Conservation (phyloP, 1,284 basidiomycete species). For the Papiliotrema nemorosa region DNA sequence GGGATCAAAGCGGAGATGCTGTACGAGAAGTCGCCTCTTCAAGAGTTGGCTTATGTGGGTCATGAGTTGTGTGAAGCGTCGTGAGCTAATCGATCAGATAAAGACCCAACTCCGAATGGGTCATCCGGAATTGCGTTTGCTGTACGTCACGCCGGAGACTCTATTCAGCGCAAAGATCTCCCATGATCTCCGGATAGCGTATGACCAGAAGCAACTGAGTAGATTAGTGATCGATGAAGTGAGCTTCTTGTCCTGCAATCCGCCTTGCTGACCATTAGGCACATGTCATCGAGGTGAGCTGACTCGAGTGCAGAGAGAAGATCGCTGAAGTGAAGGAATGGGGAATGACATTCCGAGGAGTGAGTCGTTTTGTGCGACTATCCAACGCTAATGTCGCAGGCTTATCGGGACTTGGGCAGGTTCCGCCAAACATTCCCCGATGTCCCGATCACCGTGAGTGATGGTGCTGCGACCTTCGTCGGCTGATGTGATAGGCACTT, state of each 20-base stretch:
- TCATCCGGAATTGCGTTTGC: constrained; percentile 59
- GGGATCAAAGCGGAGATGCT: constrained; percentile 61
- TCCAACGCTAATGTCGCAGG: constrained; percentile 30
- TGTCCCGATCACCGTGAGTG: constrained; percentile 71
- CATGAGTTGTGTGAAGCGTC: neutral
- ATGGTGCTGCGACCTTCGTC: neutral
- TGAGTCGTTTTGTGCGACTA: constrained; percentile 6
- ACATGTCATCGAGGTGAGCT: constrained; percentile 73
- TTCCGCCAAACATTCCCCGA: constrained; percentile 66
- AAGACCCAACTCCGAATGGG: constrained; percentile 61
- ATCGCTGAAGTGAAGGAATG: constrained; percentile 59
- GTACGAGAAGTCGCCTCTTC: constrained; percentile 61
- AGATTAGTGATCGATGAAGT: constrained; percentile 79
- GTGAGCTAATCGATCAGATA: constrained; percentile 52
- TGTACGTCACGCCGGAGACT: constrained; percentile 79
- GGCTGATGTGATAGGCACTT: constrained; percentile 32
- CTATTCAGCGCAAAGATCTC: constrained; percentile 59
- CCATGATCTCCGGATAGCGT: constrained; percentile 55
- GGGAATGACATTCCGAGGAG: constrained; percentile 71
- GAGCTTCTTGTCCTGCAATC: constrained; percentile 12
- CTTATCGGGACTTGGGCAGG: constrained; percentile 66
- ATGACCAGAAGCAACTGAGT: constrained; percentile 60
- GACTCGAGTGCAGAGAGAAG: neutral
- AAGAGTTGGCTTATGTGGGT: constrained; percentile 58
- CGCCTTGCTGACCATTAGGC: constrained; percentile 53